Conservation (phyloP, 371 early-diverging fungal genomes). For the Phascolomyces articulosus region DNA sequence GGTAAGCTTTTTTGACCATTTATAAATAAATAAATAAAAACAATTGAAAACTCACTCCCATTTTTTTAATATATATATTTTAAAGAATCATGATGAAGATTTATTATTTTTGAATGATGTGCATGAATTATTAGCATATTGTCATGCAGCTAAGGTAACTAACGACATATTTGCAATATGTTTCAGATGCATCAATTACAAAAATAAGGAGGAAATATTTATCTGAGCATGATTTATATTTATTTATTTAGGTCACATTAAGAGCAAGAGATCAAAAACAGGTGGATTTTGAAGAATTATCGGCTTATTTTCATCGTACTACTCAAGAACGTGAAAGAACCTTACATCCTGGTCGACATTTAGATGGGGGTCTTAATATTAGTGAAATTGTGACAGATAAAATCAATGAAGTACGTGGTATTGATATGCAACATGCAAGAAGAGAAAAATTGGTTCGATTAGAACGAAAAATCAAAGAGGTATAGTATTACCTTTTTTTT, state of each 20-base stretch:
- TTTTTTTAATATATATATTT: conserved; percentile 69
- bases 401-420: conserved; percentile 87
- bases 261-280: conserved; percentile 94
- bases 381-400: conserved; percentile 85
- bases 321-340: conserved; percentile 65
- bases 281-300: conserved; percentile 89
- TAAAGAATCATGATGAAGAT: conserved; percentile 67
- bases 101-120: conserved; percentile 56
- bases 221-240: too few species aligned
- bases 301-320: conserved; percentile 72
- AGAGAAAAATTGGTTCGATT: conserved; percentile 76
- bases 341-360: conserved; percentile 48
- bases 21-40: conserved; percentile 17
- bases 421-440: conserved; percentile 80
- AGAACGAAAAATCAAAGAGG: conserved; percentile 76
- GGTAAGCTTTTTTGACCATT: conserved; percentile 34
- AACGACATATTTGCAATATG: too few species aligned
- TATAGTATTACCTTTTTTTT: too few species aligned
- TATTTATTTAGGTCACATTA: conserved; percentile 62
- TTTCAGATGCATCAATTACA: background rate
- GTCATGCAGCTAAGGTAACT: conserved; percentile 86
- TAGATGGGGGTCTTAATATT: conserved; percentile 61
- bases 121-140: conserved; percentile 87
- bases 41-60: conserved; percentile 39
- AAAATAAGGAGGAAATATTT: too few species aligned